Percentiles rank a stretch among this genome's conserved stretches.
phyloP scores from a whole-genome alignment of 495 filamentous ascomycete genomes.

The Sphaerosporella brunnea region DNA sequence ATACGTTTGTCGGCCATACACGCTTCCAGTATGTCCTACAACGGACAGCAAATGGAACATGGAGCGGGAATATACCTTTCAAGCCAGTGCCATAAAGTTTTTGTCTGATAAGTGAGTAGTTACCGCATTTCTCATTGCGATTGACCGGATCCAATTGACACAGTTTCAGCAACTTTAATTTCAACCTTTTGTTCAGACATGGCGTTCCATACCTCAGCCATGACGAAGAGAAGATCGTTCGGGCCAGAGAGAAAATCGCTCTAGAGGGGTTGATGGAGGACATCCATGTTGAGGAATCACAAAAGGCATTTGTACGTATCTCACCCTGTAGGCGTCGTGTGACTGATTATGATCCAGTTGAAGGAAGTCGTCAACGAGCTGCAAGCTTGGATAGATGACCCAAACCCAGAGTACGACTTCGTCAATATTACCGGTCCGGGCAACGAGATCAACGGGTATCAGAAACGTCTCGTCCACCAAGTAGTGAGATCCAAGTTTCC shows the following conservation, averaged over 20 bases:
- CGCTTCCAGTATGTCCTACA: constrained; percentile 44
- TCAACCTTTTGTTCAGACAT: constrained; percentile 37
- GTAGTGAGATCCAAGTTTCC: constrained; percentile 48
- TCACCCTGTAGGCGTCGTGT: not conserved
- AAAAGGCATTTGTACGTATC: constrained; percentile 33
- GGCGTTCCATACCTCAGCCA: constrained; percentile 57
- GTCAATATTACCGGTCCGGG: constrained; percentile 26
- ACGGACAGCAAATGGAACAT: constrained; percentile 21
- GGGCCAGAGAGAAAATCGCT: constrained; percentile 15
- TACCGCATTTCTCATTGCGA: constrained; percentile 44
- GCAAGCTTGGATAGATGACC: constrained; percentile 32
- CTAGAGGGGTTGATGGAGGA: constrained; percentile 30
- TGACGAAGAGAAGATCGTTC: constrained; percentile 37
- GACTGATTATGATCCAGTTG: constrained; percentile 7
- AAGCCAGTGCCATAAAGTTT: constrained; percentile 41
- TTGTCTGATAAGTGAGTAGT: constrained; percentile 28
- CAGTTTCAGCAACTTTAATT: constrained; percentile 37
- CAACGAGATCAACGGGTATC: constrained; percentile 29
- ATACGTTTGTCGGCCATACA: constrained; percentile 51
- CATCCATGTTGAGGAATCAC: constrained; percentile 36
- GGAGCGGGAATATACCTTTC: constrained; percentile 29
- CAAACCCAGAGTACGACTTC: constrained; percentile 27
- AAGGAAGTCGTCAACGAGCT: constrained; percentile 36
- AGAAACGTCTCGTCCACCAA: constrained; percentile 53
- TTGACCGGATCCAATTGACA: not conserved